Conservation (phyloP, 805 yeast genomes). For the Pichia insulana region DNA sequence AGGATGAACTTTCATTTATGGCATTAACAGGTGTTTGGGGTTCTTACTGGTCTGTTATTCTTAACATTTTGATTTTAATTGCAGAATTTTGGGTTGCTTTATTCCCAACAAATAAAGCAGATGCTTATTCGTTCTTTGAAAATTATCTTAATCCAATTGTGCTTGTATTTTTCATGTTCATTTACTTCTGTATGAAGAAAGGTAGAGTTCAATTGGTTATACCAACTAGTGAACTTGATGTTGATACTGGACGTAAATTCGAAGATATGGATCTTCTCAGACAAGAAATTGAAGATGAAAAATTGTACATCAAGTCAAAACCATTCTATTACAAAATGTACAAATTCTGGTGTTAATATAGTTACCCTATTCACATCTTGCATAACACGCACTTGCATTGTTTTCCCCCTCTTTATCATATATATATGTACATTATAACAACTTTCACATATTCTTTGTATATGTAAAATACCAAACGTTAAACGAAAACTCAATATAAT, state of each 20-base stretch:
- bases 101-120: conserved; percentile 54
- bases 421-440: too few species aligned
- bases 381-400: background rate
- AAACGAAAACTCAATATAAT: background rate
- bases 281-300: conserved; percentile 53
- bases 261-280: conserved; percentile 46
- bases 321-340: conserved; percentile 43
- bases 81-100: conserved; percentile 82
- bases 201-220: conserved; percentile 35
- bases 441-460: too few species aligned
- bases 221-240: conserved; percentile 42
- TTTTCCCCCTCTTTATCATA: background rate
- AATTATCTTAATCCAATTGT: conserved; percentile 60
- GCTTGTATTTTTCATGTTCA: conserved; percentile 39
- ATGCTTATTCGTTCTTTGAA: conserved; percentile 53
- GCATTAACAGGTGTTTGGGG: conserved; percentile 66
- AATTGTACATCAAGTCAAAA: conserved; percentile 36
- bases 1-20: conserved; percentile 51
- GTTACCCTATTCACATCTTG: background rate
- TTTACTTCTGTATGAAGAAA: conserved; percentile 31
- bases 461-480: too few species aligned
- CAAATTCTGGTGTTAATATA: conserved; percentile 44
- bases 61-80: conserved; percentile 52
- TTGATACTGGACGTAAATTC: conserved; percentile 58
- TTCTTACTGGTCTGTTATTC: conserved; percentile 48